A percentile compares a stretch with the other conserved stretches of the same genome.
Conservation (phyloP, 1,284 basidiomycete species). For the Xerocomus nothofagi region DNA sequence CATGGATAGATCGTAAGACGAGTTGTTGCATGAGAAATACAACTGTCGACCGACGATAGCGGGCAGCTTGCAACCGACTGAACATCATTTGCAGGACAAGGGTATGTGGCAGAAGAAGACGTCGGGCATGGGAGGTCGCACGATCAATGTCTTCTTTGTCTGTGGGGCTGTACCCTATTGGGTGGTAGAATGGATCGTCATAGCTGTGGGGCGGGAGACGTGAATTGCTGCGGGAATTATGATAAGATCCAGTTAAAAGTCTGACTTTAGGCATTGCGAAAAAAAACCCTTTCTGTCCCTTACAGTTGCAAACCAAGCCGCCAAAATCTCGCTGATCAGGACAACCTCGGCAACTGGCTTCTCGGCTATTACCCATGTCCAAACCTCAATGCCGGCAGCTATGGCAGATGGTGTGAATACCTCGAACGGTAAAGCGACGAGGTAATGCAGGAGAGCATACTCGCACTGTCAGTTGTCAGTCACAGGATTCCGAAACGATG, state of each 20-base stretch:
- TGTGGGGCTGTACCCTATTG: constrained; percentile 89
- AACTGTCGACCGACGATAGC: constrained; percentile 83
- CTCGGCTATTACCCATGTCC: constrained; percentile 96
- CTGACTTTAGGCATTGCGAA: constrained; percentile 77
- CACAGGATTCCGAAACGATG: not conserved
- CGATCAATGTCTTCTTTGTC: constrained; percentile 85
- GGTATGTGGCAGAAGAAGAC: constrained; percentile 80
- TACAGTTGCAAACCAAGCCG: constrained; percentile 87
- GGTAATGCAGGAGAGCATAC: constrained; percentile 82
- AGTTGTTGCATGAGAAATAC: constrained; percentile 86
- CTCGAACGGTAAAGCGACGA: constrained; percentile 88
- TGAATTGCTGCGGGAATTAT: constrained; percentile 6
- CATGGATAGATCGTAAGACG: constrained; percentile 74
- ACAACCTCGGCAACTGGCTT: constrained; percentile 72
- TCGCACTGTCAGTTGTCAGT: constrained; percentile 59
- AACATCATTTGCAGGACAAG: constrained; percentile 89
- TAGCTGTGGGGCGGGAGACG: constrained; percentile 51
- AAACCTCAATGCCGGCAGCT: constrained; percentile 87
- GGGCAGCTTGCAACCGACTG: constrained; percentile 91
- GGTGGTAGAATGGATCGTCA: constrained; percentile 83
- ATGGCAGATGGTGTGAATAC: constrained; percentile 88
- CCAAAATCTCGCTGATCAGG: constrained; percentile 83
- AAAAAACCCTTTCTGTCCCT: constrained; percentile 81
- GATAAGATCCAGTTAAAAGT: constrained; percentile 2
- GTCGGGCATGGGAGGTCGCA: constrained; percentile 67